Percentiles rank a stretch among this genome's conserved stretches.
Conservation (phyloP, 345 rosid species). For the Crucihimalaya himalaica region DNA sequence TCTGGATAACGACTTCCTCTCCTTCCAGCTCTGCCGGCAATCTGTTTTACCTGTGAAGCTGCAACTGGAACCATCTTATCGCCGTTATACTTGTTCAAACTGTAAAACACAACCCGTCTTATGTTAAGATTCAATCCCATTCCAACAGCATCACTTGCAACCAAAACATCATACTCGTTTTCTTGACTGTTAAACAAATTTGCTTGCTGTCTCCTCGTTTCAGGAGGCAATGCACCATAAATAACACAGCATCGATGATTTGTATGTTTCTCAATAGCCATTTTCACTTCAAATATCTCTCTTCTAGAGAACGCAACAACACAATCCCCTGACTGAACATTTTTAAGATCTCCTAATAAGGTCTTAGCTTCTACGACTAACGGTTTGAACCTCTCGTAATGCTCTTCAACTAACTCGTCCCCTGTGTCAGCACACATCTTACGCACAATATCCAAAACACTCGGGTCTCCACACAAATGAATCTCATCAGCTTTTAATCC, state of each 20-base stretch:
- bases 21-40: slow-evolving; percentile 96
- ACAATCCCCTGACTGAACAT: slow-evolving; percentile 84
- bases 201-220: slow-evolving; percentile 94
- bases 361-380: slow-evolving; percentile 91
- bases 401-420: slow-evolving; percentile 78
- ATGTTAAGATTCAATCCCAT: slow-evolving; percentile 97
- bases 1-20: slow-evolving; percentile 89
- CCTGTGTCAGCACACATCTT: slow-evolving; percentile 88
- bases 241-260: slow-evolving; percentile 91
- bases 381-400: slow-evolving; percentile 83
- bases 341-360: slow-evolving; percentile 70
- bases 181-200: slow-evolving; percentile 83
- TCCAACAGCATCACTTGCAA: slow-evolving; percentile 97
- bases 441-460: slow-evolving; percentile 76
- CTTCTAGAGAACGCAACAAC: slow-evolving; percentile 92
- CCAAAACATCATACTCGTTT: slow-evolving; percentile 88
- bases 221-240: slow-evolving; percentile 94
- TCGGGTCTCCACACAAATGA: slow-evolving; percentile 96
- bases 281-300: slow-evolving; percentile 89
- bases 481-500: slow-evolving; percentile 94
- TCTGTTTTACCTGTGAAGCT: slow-evolving; percentile 90
- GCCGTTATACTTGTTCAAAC: slow-evolving; percentile 79
- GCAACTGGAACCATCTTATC: slow-evolving; percentile 81
- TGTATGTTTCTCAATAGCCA: slow-evolving; percentile 83
- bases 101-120: slow-evolving; percentile 80